A percentile compares a stretch with the other conserved stretches of the same genome.
These are phyloP conservation scores for Pseudogymnoascus sp. DNA, from an alignment of 2,329 filamentous ascomycete genomes.

Conservation along the genomic window DNA sequence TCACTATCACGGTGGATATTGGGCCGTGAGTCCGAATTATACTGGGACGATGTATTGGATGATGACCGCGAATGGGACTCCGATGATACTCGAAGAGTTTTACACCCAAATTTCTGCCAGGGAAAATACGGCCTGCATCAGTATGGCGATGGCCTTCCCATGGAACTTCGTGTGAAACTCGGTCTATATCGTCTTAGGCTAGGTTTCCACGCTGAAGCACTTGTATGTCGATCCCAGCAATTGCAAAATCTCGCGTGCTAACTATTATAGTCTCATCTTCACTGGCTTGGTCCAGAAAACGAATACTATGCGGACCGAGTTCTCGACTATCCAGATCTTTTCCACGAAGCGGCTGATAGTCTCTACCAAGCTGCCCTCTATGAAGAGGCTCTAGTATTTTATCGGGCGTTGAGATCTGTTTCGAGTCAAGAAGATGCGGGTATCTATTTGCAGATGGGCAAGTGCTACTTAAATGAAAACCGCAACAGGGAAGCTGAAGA, in stretches of 20 bases:
- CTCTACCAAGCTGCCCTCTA: slow-evolving; percentile 43
- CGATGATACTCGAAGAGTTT: slow-evolving; percentile 57
- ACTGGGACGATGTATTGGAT: slow-evolving; percentile 63
- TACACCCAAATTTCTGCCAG: slow-evolving; percentile 52
- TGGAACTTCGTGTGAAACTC: slow-evolving; percentile 77
- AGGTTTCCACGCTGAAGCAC: slow-evolving; percentile 61
- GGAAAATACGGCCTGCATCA: slow-evolving; percentile 43
- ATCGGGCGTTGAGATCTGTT: slow-evolving; percentile 44
- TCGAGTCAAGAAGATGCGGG: slow-evolving; percentile 41
- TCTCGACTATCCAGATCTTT: slow-evolving; percentile 67
- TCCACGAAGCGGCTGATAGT: slow-evolving; percentile 60
- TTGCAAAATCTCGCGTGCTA: slow-evolving; percentile 10
- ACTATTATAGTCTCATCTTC: slow-evolving; percentile 50
- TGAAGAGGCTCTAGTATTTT: slow-evolving; percentile 49
- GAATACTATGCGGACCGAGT: slow-evolving; percentile 41
- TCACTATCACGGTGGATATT: slow-evolving; percentile 73
- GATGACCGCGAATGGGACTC: slow-evolving; percentile 90
- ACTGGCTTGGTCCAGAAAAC: slow-evolving; percentile 59
- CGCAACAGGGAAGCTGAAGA: slow-evolving; percentile 64
- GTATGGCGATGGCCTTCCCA: slow-evolving; percentile 67
- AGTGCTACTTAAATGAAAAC: slow-evolving; percentile 59
- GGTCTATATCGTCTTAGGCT: slow-evolving; percentile 73
- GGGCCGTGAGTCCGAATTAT: slow-evolving; percentile 61
- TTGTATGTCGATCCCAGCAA: slow-evolving; percentile 39
- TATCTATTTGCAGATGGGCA: slow-evolving; percentile 36